Evolutionary conservation across 225 moss, liverwort and hornwort genomes (phyloP).

Genomic region (Lunularia cruciata): DNA sequence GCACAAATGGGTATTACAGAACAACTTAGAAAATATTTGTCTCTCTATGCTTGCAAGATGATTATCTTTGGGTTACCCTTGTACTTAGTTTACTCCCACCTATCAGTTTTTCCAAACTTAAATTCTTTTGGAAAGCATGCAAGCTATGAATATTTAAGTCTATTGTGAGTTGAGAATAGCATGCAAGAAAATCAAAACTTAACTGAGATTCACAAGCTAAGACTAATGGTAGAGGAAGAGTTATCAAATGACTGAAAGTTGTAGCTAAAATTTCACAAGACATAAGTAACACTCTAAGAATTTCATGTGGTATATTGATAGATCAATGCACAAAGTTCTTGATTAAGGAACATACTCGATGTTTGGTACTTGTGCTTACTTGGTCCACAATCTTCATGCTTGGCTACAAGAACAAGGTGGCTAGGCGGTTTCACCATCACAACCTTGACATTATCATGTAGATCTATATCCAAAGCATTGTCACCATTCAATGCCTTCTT

Average conservation of each 20-base stretch:
- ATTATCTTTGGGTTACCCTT: conserved; percentile 21
- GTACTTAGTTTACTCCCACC: conserved; percentile 19
- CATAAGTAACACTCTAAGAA: too few relatives aligned
- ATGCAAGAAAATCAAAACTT: too few relatives aligned
- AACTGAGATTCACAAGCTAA: too few relatives aligned
- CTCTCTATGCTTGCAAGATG: too few relatives aligned
- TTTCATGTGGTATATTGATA: too few relatives aligned
- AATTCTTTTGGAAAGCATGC: not conserved
- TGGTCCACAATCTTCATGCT: conserved; percentile 22
- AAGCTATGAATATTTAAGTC: too few relatives aligned
- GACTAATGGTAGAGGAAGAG: too few relatives aligned
- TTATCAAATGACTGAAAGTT: too few relatives aligned
- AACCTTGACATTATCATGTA: conserved; percentile 25
- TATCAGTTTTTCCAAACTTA: not conserved
- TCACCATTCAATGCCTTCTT: not conserved
- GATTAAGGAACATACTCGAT: conserved; percentile 31
- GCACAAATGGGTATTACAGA: too few relatives aligned
- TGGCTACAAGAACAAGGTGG: not conserved
- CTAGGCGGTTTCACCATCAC: conserved; percentile 26
- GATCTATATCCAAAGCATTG: not conserved
- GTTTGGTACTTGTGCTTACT: not conserved
- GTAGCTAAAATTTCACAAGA: too few relatives aligned
- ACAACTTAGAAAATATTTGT: too few relatives aligned
- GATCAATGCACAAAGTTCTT: too few relatives aligned
- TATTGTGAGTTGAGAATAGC: not conserved